Base-by-base conservation (phyloP, 192 early-diverging fungal genomes). In the Spizellomyces punctatus region DNA sequence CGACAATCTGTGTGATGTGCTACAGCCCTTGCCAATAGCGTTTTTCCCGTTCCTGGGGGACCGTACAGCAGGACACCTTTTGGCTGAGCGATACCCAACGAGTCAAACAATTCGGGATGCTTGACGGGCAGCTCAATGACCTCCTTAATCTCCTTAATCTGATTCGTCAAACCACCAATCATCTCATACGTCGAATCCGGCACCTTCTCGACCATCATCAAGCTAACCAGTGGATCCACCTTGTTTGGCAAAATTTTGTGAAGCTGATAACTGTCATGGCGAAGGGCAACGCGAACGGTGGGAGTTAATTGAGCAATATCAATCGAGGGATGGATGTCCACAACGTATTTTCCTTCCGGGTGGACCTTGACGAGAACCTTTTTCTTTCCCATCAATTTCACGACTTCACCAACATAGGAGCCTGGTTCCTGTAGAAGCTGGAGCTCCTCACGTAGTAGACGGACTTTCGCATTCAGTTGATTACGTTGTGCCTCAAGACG, bases 171-270 rank as follows among this genome's bases (percentile, higher is more conserved):
- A 68, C 98, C 98, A 75, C 98, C 98, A 69, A 99, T 92, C 94
- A 96, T 95, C 62, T 98, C 98, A 78, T 99, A 99, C 12, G 98
- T 98, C 65, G 95, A 96, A 81, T 98, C 96, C 41, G 98, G 98
- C 16, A 98, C 98, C 82, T 99, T 99, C 78, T 99, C 98, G 12
- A 99, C 95, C 98, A 98, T 99, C 98, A 99, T 99, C 61, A 99
- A 87, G n/a, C 91, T 93, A 19, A 99, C 98, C 49, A 99, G 87
- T n/a, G 98, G 98, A 78, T 99, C 98, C 60, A 99, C 90, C 74
- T 98, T 95, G 83, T 96, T 98, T 50, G 96, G 95, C 52, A 99
- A 76, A 27, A 99, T 89, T 83, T 96, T 95, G 85, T 95, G 90
- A 56, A 99, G 88, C 78, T 92, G 89, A 74, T 96, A 96, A 27